Conservation (phyloP, 176 grass and related monocot genomes). For the Zoysia japonica region DNA sequence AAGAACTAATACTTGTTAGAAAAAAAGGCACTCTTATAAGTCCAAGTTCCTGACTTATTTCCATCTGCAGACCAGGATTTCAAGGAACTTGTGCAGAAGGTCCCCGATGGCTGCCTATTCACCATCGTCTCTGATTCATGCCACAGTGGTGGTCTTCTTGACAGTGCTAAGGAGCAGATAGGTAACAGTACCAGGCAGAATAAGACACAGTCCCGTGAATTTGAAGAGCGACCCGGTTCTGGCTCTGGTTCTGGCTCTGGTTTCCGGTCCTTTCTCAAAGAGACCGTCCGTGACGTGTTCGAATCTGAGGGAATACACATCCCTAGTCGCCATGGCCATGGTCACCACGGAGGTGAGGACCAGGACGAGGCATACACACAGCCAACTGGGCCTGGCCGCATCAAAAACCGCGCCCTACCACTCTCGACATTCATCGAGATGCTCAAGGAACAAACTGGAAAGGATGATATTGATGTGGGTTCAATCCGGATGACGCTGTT, state of each 20-base stretch:
- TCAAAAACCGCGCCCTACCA: slow-evolving; percentile 72
- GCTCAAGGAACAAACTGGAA: slow-evolving; percentile 87
- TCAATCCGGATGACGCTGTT: slow-evolving; percentile 81
- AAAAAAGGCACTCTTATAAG: not conserved
- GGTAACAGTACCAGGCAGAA: slow-evolving; percentile 70
- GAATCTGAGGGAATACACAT: slow-evolving; percentile 66
- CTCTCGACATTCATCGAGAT: slow-evolving; percentile 79
- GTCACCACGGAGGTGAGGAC: slow-evolving; percentile 38
- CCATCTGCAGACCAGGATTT: slow-evolving; percentile 78
- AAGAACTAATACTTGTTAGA: not conserved
- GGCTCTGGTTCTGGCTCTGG: slow-evolving; percentile 55
- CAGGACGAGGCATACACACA: slow-evolving; percentile 20
- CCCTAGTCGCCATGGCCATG: slow-evolving; percentile 47
- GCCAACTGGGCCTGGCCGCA: slow-evolving; percentile 43
- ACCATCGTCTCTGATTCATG: slow-evolving; percentile 42
- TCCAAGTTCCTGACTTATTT: not conserved
- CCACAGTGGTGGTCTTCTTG: slow-evolving; percentile 86
- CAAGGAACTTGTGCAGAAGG: slow-evolving; percentile 80
- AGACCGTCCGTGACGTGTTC: slow-evolving; percentile 44
- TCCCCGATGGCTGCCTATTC: slow-evolving; percentile 65
- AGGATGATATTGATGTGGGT: slow-evolving; percentile 87
- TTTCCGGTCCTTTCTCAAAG: slow-evolving; percentile 78
- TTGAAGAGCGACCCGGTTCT: slow-evolving; percentile 39
- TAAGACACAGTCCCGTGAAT: slow-evolving; percentile 45
- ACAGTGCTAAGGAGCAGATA: slow-evolving; percentile 89